These are phyloP conservation scores for Mortierella claussenii DNA, from an alignment of 192 early-diverging fungal genomes.

Conservation along the genomic window DNA sequence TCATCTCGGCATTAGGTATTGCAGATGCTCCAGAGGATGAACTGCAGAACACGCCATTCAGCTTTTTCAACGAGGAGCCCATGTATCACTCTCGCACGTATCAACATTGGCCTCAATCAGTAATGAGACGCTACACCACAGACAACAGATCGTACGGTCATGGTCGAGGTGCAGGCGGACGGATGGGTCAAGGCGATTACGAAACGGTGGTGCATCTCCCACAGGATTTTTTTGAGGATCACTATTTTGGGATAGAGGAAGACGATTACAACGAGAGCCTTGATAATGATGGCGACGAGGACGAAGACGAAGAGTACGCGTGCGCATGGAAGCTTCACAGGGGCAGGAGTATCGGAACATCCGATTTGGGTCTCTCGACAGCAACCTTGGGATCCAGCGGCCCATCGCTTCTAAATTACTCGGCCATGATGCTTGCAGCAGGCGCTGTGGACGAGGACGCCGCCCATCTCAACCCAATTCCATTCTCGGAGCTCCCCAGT, in stretches of 20 bases:
- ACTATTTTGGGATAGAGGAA: not conserved
- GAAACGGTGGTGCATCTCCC: slow-evolving; percentile 18
- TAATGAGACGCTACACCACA: slow-evolving; percentile 10
- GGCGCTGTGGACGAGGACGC: slow-evolving; percentile 23
- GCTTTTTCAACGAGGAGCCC: slow-evolving; percentile 24
- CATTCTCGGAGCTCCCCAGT: slow-evolving; percentile 53
- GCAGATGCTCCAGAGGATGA: slow-evolving; percentile 3
- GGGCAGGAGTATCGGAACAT: not conserved
- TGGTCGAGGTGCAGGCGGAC: not conserved
- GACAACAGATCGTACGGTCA: not conserved
- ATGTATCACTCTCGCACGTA: slow-evolving; percentile 7
- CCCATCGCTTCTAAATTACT: slow-evolving; percentile 9
- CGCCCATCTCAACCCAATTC: slow-evolving; percentile 30
- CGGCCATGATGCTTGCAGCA: slow-evolving; percentile 6
- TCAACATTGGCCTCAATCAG: not conserved
- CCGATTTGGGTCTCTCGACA: not conserved
- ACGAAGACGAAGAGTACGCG: not conserved
- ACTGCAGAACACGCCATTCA: slow-evolving; percentile 5
- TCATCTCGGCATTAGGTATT: slow-evolving; percentile 35
- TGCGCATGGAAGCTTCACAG: not conserved
- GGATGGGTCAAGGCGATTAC: slow-evolving; percentile 26
- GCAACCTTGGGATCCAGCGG: not conserved
- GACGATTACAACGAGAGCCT: slow-evolving; percentile 1
- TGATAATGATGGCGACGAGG: not conserved
- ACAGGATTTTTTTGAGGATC: slow-evolving; percentile 21